Base-by-base conservation (phyloP, 768 basidiomycete species). In the Leccinum variicolor region DNA sequence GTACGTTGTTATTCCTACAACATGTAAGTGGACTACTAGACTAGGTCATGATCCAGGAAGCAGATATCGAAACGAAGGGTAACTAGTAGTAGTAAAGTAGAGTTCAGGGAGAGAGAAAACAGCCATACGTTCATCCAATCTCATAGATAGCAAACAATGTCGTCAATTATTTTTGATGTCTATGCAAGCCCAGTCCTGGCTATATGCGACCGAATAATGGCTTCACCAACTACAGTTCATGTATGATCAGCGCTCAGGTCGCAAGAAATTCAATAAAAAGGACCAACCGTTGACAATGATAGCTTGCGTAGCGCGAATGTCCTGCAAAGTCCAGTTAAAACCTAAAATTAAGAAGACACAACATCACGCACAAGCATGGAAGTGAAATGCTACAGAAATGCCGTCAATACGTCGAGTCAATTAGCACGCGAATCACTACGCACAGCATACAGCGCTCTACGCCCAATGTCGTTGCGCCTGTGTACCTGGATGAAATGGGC, bases 401-500 rank as follows among this genome's bases (percentile, higher is more conserved):
- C 34, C 26, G 57, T 59, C 53, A 68, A 55, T 52, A 66, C 15
- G 15, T n/a, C 46, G 9, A 39, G 14, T 47, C 13, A 28, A 50
- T 56, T 26, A 50, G 34, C 21, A 19, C 21, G n/a, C n/a, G 36
- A 34, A 52, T 46, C 21, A 55, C 51, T 6, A 82, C 86, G 69
- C 64, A 89, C 86, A 49, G 83, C 79, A 67, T 84, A 90, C 17
- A 91, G 75, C 50, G 79, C 79, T 46, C 89, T 79, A 55, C 78
- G 77, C 17, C 79, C 77, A 29, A 75, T 72, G 65, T 89, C 87
- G 59, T 85, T 85, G 61, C 82, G 80, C 64, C 81, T 79, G 69
- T 92, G 88, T 11, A 85, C 84, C 60, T 89, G 87, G 26, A 85
- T 74, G 66, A 93, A 93, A 69, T 92, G 91, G n/a, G 86, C 81